Percentiles rank a stretch among this genome's conserved stretches.
phyloP scores from a whole-genome alignment of 2,329 filamentous ascomycete genomes.

The Talaromyces piceae region DNA sequence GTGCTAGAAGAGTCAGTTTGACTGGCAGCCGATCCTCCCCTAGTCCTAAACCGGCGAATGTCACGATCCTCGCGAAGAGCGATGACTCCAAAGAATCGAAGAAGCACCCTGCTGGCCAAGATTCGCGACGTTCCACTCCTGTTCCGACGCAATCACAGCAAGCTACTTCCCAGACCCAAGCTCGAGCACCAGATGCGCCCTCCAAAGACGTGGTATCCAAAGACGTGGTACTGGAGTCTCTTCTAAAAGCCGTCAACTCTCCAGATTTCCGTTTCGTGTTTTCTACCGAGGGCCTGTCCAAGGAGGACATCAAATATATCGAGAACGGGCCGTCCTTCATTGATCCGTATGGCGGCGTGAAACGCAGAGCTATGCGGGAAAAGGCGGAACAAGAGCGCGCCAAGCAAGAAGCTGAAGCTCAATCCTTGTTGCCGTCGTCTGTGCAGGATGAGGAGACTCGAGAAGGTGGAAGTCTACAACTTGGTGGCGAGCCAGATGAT shows the following conservation, averaged over 20 bases:
- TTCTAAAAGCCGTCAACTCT: conserved; percentile 42
- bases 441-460: conserved; percentile 66
- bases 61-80: conserved; percentile 31
- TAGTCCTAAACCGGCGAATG: conserved; percentile 60
- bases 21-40: conserved; percentile 74
- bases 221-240: conserved; percentile 28
- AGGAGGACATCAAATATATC: conserved; percentile 46
- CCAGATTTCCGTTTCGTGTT: conserved; percentile 49
- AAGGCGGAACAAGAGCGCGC: conserved; percentile 56
- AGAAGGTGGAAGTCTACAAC: conserved; percentile 77
- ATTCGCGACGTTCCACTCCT: conserved; percentile 19
- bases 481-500: conserved; percentile 90
- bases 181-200: conserved; percentile 14
- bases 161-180: conserved; percentile 16
- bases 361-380: conserved; percentile 68
- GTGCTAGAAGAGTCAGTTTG: conserved; percentile 63
- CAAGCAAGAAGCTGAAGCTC: conserved; percentile 48
- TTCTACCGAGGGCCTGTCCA: conserved; percentile 37
- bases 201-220: conserved; percentile 22
- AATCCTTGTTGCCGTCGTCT: conserved; percentile 44
- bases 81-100: conserved; percentile 34
- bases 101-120: conserved; percentile 22
- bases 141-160: conserved; percentile 18
- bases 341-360: conserved; percentile 72
- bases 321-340: conserved; percentile 68